Evolutionary conservation across 345 rosid species (phyloP), one percentile per base, ranked within the genome.

Genomic region (Acer campestre): DNA sequence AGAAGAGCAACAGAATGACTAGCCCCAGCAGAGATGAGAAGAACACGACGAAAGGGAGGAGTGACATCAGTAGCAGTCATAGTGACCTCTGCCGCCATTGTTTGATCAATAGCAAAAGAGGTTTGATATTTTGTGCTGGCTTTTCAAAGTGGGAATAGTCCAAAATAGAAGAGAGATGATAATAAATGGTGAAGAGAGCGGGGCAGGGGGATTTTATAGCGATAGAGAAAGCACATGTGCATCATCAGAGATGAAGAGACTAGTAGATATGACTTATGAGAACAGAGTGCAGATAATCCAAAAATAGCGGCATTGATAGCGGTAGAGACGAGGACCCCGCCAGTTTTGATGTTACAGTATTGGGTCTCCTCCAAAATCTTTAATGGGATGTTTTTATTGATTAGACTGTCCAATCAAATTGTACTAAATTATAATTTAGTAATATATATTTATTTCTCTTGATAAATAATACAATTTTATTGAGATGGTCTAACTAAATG

Each of bases 1-100:
- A 95, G 97, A 20, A 92, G 90, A 75, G 99, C 98, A 58, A 93
- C 92, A 67, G 99, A 95, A 81, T 95, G 97, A 79, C 94, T 92
- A 75, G 99, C 99, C 61, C 99, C 99, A 56, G 99, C 97, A 66
- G 99, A 95, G 82, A 93, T 84, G 75, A 95, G 86, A 79, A 92
- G 85, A 82, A 95, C 89, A 10, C 75, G 89, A 79, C 86, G 94
- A 75, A 82, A 71, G 0, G 94, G 88, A 85, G 81, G 77, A 17
- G 78, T 77, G 71, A 83, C 84, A 59, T 90, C 90, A 68, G 61
- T n/a, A 10, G 63, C 22, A 59, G 75, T 70, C 76, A 65, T 88
- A 40, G 76, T 20, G 35, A 42, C 85, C 49, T 84, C 88, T 35
- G 85, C 89, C 94, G 85, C 89, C 96, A 89, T 91, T 35, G 18